Evolutionary conservation across 2,329 filamentous ascomycete species (phyloP), one percentile per base, ranked within the genome.

Genomic region (Harringtonia lauricola): DNA sequence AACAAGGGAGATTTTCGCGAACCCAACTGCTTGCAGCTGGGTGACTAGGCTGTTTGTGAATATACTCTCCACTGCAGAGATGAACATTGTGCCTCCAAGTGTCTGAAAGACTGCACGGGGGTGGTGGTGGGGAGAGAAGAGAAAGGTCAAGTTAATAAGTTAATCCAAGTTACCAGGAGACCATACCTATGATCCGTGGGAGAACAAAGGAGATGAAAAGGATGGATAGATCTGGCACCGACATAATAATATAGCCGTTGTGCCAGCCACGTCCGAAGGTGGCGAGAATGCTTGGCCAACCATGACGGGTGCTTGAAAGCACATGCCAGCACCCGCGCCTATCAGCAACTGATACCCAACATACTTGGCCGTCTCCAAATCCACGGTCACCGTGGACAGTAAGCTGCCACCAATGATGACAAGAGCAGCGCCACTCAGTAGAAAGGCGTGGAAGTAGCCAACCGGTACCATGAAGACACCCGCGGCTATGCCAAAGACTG

Each of bases 341-440:
- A 59, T 53, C 1, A 73, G 51, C 19, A 73, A 52, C 54, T 73
- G 68, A 47, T 67, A 73, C 2, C 67, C 68, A 21, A 72, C 64
- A 64, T 67, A 71, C 24, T 56, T 54, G 4, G 55, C 60, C 0
- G 54, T 46, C 1, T 50, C 29, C 4, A 60, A 62, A n/a, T 52
- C 47, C 8, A 60, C 50, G 8, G 57, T 54, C 6, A 68, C 55
- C 1, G 61, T 64, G 38, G 63, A 64, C 6, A 68, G 50, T 15
- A 67, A 47, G 0, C 66, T 64, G 18, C 55, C 52, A 7, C 58
- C 62, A 3, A 67, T 43, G 4, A 58, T 56, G 14, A 62, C 55
- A 29, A 70, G 50, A 0, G 57, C n/a, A n/a, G n/a, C n/a, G n/a
- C n/a, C n/a, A n/a, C n/a, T n/a, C 60, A 3, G 56, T 51, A 1